Evolutionary conservation across 2,329 filamentous ascomycete genomes (phyloP), one percentile per base, ranked within the genome.

Genomic region (Chlorencoelia australis): DNA sequence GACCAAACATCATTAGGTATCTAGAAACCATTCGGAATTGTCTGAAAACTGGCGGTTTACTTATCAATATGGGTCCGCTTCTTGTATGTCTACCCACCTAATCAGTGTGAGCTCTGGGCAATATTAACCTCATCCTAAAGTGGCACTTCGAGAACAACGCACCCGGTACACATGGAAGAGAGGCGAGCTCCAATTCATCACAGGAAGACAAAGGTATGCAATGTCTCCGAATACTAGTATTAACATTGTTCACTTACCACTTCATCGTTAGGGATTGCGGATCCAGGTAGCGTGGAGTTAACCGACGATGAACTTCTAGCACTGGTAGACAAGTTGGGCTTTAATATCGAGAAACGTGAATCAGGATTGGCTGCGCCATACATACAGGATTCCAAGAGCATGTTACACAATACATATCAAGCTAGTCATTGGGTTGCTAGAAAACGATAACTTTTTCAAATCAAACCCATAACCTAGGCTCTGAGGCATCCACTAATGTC

Each of bases 71-170:
- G 16, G 91, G 91, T 0, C 91, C 91, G 1, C 62, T 98, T 37
- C 66, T 96, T 19, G 27, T 30, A 30, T 16, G 27, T 30, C 18
- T 29, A 11, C 27, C 8, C 18, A 14, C 27, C 27, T 9, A 4
- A 18, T 30, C 27, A n/a, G n/a, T n/a, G n/a, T n/a, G n/a, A n/a
- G n/a, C n/a, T n/a, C n/a, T n/a, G n/a, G n/a, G n/a, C n/a, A n/a
- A n/a, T n/a, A n/a, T n/a, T n/a, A n/a, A n/a, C n/a, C n/a, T n/a
- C n/a, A n/a, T 16, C 27, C 15, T 9, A n/a, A 5, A 29, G 26
- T 98, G 91, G 91, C 93, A 98, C 59, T 96, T 93, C 57, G 86
- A 93, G 56, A 81, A 86, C 47, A 72, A 79, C 27, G 68, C 73
- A 1, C 73, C 73, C 0, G 71, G 73, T 25, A 68, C 71, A 46